Percentiles rank a stretch among this genome's conserved stretches.
phyloP scores from a whole-genome alignment of 2,329 filamentous ascomycete genomes.

The Domatiomyces catenatus region DNA sequence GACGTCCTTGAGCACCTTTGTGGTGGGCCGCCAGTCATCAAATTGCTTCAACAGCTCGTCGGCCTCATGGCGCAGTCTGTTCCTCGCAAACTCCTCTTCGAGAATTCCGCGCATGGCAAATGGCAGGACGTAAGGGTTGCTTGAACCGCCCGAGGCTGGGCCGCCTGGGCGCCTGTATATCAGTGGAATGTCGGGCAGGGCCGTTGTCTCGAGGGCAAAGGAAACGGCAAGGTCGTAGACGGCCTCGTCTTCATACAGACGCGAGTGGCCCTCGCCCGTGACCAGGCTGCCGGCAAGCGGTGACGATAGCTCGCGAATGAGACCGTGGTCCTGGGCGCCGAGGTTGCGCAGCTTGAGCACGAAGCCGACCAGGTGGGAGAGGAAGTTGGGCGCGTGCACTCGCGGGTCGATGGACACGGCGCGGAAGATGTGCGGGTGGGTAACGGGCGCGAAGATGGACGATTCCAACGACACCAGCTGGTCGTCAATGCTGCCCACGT shows the following conservation, averaged over 20 bases:
- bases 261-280: slow-evolving; percentile 79
- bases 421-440: slow-evolving; percentile 84
- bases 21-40: slow-evolving; percentile 80
- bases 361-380: slow-evolving; percentile 84
- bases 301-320: slow-evolving; percentile 76
- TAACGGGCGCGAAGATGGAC: slow-evolving; percentile 68
- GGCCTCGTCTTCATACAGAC: slow-evolving; percentile 75
- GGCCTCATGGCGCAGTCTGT: slow-evolving; percentile 62
- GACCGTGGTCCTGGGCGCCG: slow-evolving; percentile 79
- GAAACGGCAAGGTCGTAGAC: slow-evolving; percentile 69
- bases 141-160: slow-evolving; percentile 24
- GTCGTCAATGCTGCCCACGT: slow-evolving; percentile 89
- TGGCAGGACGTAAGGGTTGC: slow-evolving; percentile 80
- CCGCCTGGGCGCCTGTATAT: background rate
- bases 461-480: slow-evolving; percentile 92
- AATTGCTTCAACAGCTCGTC: slow-evolving; percentile 69
- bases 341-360: slow-evolving; percentile 86
- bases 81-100: slow-evolving; percentile 81
- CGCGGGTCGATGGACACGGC: slow-evolving; percentile 93
- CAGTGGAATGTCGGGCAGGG: slow-evolving; percentile 22
- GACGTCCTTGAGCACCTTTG: slow-evolving; percentile 86
- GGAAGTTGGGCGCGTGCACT: slow-evolving; percentile 82
- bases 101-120: slow-evolving; percentile 91
- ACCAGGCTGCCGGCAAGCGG: slow-evolving; percentile 85
- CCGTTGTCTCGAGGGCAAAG: slow-evolving; percentile 58